Evolutionary conservation across 805 yeast species (phyloP).

Genomic region (Zygosaccharomyces gambellarensis): DNA sequence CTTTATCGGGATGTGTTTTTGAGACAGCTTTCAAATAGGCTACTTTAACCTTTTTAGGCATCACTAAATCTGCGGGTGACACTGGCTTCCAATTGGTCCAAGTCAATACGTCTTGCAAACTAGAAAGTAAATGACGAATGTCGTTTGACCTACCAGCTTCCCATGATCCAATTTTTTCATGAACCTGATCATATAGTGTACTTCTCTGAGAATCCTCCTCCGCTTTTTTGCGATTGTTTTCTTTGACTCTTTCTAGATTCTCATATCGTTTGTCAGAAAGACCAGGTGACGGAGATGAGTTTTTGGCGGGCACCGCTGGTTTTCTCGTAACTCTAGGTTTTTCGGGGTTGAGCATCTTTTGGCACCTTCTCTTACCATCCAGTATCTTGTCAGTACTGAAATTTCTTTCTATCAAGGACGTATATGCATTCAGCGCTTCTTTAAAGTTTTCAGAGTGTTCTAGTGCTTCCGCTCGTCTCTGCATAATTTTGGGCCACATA

Average conservation of each 20-base stretch:
- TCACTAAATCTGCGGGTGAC: conserved; percentile 66
- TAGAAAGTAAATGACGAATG: conserved; percentile 67
- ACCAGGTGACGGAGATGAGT: neutral
- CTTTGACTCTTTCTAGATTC: conserved; percentile 50
- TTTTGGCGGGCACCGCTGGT: neutral
- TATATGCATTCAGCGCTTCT: conserved; percentile 60
- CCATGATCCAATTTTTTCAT: conserved; percentile 56
- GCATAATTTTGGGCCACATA: conserved; percentile 67
- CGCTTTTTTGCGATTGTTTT: conserved; percentile 43
- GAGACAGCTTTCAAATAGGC: conserved; percentile 87
- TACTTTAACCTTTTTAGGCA: conserved; percentile 85
- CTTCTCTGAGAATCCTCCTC: conserved; percentile 54
- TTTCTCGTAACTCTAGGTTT: conserved; percentile 11
- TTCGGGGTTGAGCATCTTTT: conserved; percentile 54
- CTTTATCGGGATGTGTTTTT: conserved; percentile 83
- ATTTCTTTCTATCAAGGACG: conserved; percentile 61
- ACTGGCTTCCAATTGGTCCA: conserved; percentile 67
- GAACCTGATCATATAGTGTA: conserved; percentile 59
- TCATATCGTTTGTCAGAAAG: conserved; percentile 15
- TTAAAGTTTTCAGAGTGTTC: conserved; percentile 72
- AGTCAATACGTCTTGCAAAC: conserved; percentile 65
- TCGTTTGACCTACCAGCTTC: conserved; percentile 72
- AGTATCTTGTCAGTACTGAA: conserved; percentile 55
- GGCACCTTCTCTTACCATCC: conserved; percentile 82
- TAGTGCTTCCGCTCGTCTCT: conserved; percentile 74